Base-by-base conservation (phyloP, 805 yeast species). In the Myxozyma udenii region DNA sequence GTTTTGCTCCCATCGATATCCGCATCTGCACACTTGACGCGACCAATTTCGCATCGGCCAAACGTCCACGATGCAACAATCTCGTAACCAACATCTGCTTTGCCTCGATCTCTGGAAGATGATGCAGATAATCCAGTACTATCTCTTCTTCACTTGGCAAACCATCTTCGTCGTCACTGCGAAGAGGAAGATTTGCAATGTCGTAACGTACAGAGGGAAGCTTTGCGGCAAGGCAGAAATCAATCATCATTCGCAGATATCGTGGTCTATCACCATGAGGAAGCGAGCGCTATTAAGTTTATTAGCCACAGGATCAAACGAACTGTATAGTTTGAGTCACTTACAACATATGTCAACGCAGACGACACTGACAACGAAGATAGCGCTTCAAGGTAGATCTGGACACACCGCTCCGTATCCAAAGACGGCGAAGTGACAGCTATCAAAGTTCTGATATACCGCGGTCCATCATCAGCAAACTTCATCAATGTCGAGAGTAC, bases 41-140 rank as follows among this genome's bases (percentile, higher is more conserved):
- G 12, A 26, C 44, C 3, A 21, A 22, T 36, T 48, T 41, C 4
- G 53, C 57, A 7, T 35, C n/a, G 3, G 14, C 35, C 2, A 35
- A 3, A 18, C 47, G 40, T 12, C 53, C 53, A 11, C 57, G 50
- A 37, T 52, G 57, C 5, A 49, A 41, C 23, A 40, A 49, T 19
- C 57, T 41, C 4, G 46, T 46, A 14, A 52, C 36, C n/a, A 44
- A 26, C 4, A 52, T 48, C n/a, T 48, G 49, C 19, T 48, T 52
- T 11, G 53, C 33, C 7, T 45, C 26, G 19, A 45, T 40, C 16
- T 52, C 53, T 12, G 46, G 49, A 7, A 41, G 21, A 22, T 28
- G 19, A 5, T 42, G 22, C 3, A 48, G 46, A 36, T 52, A 44
- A 9, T 30, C 44, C 7, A 44, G 12, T 7, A 48, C 26, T n/a